Conservation (phyloP, 768 basidiomycete genomes). For the Trametes cubensis region DNA sequence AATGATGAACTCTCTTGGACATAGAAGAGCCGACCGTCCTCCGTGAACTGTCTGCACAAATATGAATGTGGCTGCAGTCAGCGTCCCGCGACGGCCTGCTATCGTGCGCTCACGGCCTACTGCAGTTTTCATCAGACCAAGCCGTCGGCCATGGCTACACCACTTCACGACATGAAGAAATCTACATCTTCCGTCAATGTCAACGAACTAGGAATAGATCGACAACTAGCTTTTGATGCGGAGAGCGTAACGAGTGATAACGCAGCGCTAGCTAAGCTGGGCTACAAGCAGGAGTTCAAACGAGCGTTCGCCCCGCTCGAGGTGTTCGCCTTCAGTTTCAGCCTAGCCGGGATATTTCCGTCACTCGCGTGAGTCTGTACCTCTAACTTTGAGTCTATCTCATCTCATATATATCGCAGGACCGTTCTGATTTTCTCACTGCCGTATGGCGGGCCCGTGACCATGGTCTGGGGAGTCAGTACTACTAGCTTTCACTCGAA, state of each 20-base stretch:
- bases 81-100: too few species aligned
- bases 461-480: slow-evolving; percentile 72
- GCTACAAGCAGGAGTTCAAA: slow-evolving; percentile 58
- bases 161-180: too few species aligned
- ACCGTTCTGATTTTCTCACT: slow-evolving; percentile 54
- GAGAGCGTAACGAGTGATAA: slow-evolving; percentile 33
- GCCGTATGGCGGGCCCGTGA: slow-evolving; percentile 67
- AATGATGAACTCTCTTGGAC: too few species aligned
- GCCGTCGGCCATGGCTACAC: too few species aligned
- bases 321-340: slow-evolving; percentile 37
- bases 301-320: slow-evolving; percentile 55
- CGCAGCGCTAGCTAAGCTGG: slow-evolving; percentile 41
- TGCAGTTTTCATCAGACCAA: too few species aligned
- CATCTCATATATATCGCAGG: slow-evolving; percentile 26
- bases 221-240: too few species aligned
- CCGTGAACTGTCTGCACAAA: too few species aligned
- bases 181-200: background rate
- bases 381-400: background rate
- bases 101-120: too few species aligned
- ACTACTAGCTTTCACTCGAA: too few species aligned
- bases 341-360: slow-evolving; percentile 35
- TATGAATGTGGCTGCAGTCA: too few species aligned
- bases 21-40: too few species aligned
- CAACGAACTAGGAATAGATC: background rate
- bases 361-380: slow-evolving; percentile 20